These are phyloP conservation scores for Aspergillus fructus DNA, from an alignment of 2,329 filamentous ascomycete species.

Conservation along the genomic window DNA sequence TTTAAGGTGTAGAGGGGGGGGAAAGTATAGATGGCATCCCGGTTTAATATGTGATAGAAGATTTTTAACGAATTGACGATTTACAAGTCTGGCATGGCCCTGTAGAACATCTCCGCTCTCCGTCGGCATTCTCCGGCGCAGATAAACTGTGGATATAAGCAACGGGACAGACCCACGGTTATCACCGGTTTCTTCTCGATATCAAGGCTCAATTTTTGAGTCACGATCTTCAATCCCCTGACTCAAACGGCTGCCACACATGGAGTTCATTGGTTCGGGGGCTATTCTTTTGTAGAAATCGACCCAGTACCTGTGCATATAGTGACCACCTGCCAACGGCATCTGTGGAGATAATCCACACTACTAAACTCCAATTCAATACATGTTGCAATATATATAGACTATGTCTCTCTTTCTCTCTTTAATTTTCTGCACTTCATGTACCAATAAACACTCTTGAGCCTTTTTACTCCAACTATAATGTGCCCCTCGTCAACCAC, in stretches of 20 bases:
- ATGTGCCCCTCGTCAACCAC: slow-evolving; percentile 36
- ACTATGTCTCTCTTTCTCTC: neutral
- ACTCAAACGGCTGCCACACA: neutral
- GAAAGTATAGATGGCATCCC: slow-evolving; percentile 1
- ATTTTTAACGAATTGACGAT: slow-evolving; percentile 1
- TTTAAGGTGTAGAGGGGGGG: slow-evolving; percentile 43
- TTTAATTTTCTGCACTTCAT: neutral
- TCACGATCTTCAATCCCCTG: neutral
- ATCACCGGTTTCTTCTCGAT: neutral
- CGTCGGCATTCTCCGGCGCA: slow-evolving; percentile 10
- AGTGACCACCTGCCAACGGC: too few relatives aligned
- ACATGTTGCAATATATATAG: neutral
- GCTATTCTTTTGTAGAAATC: too few relatives aligned
- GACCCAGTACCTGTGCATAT: too few relatives aligned
- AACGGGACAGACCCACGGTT: neutral
- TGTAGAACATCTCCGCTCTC: slow-evolving; percentile 8
- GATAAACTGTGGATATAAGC: neutral
- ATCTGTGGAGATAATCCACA: neutral
- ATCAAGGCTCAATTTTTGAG: neutral
- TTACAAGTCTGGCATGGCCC: neutral
- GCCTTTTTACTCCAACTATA: neutral
- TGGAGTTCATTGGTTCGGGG: neutral
- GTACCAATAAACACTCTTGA: neutral
- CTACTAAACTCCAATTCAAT: neutral
- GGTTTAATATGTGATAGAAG: neutral